Evolutionary conservation across 1,139 yeast genomes (phyloP).

Genomic region (Yamadazyma dendronema): DNA sequence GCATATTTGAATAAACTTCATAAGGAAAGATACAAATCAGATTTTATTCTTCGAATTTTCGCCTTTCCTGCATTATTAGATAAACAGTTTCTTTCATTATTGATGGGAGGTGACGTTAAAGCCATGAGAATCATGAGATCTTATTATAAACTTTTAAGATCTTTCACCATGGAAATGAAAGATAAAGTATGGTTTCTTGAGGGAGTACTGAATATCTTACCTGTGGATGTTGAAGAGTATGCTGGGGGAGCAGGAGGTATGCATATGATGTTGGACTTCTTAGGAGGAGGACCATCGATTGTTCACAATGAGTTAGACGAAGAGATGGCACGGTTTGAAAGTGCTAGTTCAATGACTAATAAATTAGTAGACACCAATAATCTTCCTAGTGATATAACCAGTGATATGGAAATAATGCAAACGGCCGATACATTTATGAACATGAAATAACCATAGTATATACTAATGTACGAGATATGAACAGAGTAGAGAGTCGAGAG

Average conservation of each 20-base stretch:
- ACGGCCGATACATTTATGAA: slow-evolving; percentile 40
- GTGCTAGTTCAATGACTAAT: slow-evolving; percentile 34
- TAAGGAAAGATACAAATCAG: slow-evolving; percentile 78
- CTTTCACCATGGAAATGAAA: slow-evolving; percentile 82
- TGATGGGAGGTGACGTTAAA: slow-evolving; percentile 79
- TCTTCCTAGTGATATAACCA: slow-evolving; percentile 55
- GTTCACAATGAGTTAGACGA: slow-evolving; percentile 44
- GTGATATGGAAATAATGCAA: slow-evolving; percentile 47
- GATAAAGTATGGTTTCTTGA: slow-evolving; percentile 92
- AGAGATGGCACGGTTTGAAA: slow-evolving; percentile 47
- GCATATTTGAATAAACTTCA: slow-evolving; percentile 85
- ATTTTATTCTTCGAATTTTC: slow-evolving; percentile 81
- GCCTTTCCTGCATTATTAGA: slow-evolving; percentile 93
- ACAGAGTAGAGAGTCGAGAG: not conserved
- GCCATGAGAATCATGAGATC: slow-evolving; percentile 90
- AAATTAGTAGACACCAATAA: slow-evolving; percentile 54
- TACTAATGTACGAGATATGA: slow-evolving; percentile 1
- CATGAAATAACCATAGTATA: slow-evolving; percentile 22
- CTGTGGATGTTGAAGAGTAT: slow-evolving; percentile 80
- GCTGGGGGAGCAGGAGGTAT: slow-evolving; percentile 83
- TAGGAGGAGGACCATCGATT: slow-evolving; percentile 67
- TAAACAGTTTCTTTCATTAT: slow-evolving; percentile 66
- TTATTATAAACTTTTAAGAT: slow-evolving; percentile 76
- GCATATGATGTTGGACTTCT: slow-evolving; percentile 86
- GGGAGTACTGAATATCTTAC: slow-evolving; percentile 84